Percentiles rank a stretch among this genome's conserved stretches.
Evolutionary conservation across 179 eudicot species (phyloP).

Genomic region (Vitellaria paradoxa): DNA sequence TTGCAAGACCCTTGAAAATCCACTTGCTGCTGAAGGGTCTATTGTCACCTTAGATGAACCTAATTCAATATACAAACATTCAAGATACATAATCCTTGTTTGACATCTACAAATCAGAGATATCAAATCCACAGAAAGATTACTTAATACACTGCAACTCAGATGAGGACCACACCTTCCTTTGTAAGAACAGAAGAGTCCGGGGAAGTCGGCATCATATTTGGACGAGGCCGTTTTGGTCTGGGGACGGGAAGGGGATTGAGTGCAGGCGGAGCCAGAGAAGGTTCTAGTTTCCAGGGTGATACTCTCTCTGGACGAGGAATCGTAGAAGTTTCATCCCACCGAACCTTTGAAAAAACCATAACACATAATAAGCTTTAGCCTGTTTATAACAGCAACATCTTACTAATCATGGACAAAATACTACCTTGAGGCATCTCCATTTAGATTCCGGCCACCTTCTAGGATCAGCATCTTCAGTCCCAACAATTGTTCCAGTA

Average conservation of each 20-base stretch:
- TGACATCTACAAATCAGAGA: background rate
- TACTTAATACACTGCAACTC: background rate
- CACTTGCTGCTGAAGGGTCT: slow-evolving; percentile 64
- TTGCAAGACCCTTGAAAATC: slow-evolving; percentile 83
- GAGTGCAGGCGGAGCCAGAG: slow-evolving; percentile 64
- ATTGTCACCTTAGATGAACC: slow-evolving; percentile 55
- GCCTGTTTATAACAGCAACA: background rate
- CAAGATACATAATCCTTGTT: background rate
- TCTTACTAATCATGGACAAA: background rate
- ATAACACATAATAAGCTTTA: slow-evolving; percentile 1
- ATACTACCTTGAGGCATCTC: slow-evolving; percentile 82
- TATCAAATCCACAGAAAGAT: background rate
- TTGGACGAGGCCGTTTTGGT: slow-evolving; percentile 75
- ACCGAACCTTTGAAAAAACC: slow-evolving; percentile 56
- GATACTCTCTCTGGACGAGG: slow-evolving; percentile 95
- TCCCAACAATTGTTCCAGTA: slow-evolving; percentile 94
- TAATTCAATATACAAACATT: slow-evolving; percentile 16
- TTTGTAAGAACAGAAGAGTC: slow-evolving; percentile 73
- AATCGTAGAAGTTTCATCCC: slow-evolving; percentile 91
- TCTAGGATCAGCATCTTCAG: slow-evolving; percentile 71
- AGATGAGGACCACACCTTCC: slow-evolving; percentile 56
- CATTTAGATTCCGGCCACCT: slow-evolving; percentile 88
- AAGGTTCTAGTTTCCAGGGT: slow-evolving; percentile 94
- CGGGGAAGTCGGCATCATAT: slow-evolving; percentile 58
- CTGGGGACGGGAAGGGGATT: slow-evolving; percentile 85